Evolutionary conservation across 441 rosid species (phyloP).

Genomic region (Hura crepitans): DNA sequence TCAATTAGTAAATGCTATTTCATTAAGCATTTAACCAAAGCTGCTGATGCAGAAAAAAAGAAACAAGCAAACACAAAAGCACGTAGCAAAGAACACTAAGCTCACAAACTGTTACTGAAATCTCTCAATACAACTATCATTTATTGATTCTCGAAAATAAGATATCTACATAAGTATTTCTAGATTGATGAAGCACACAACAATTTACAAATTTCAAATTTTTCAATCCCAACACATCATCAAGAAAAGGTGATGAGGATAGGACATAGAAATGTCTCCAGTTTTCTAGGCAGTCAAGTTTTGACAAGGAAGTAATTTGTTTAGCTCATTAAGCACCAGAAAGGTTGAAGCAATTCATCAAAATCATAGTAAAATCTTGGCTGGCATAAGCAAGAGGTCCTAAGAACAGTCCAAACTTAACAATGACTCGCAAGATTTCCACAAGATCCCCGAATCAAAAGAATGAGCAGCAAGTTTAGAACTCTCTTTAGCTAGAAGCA

Average conservation of each 20-base stretch:
- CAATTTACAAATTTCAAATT: neutral
- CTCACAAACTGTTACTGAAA: neutral
- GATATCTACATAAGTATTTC: neutral
- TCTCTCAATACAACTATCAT: neutral
- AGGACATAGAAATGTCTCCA: neutral
- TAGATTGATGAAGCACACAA: neutral
- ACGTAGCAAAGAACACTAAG: neutral
- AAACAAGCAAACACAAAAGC: neutral
- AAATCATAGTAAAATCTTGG: neutral
- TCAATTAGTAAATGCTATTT: neutral
- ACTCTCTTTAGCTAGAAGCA: constrained; percentile 1
- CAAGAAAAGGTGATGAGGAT: neutral
- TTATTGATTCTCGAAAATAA: neutral
- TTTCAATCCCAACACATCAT: neutral
- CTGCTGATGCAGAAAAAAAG: neutral
- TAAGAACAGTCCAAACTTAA: constrained; percentile 8
- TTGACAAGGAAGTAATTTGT: too few relatives aligned
- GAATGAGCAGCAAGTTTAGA: neutral
- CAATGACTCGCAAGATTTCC: neutral
- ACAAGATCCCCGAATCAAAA: constrained; percentile 2
- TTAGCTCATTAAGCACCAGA: too few relatives aligned
- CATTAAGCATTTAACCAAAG: neutral
- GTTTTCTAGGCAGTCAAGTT: too few relatives aligned
- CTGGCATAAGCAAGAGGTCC: neutral
- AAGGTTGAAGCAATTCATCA: neutral